Evolutionary conservation across 176 grass and related monocot genomes (phyloP), one percentile per base, ranked within the genome.

Genomic region (Tuctoria greenei): DNA sequence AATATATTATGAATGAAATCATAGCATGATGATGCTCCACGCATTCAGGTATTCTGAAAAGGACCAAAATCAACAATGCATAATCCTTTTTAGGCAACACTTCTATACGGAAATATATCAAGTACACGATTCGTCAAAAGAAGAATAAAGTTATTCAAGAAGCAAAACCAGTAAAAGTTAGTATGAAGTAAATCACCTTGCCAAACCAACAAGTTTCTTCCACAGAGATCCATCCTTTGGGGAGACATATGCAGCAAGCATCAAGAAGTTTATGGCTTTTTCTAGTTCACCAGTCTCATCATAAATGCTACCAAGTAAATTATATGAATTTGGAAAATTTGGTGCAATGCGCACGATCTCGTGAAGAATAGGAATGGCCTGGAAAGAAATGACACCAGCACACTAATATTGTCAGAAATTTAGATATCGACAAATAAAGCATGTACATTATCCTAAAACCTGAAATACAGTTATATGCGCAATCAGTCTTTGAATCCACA

Each of bases 191-290:
- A 76, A 69, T 86, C 77, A 86, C 86, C 75, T 61, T 23, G 91
- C 92, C 95, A 88, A 78, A 9, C 82, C 78, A 56, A 92, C 66
- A 28, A 97, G 88, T 68, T 93, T 97, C 70, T 76, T 91, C 91
- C 91, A 97, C 26, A 93, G 51, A 69, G 89, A 87, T n/a, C 80
- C 85, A 68, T 97, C 95, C 84, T 90, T 97, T 7, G 88, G 91
- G 17, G 95, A 83, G 69, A 93, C 86, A 80, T 88, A 86, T 26
- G 95, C 95, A 39, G 95, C 95, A 58, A 97, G 81, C 88, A 93
- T 88, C 67, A 89, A 72, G 56, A 93, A 97, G 75, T 89, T 91
- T 50, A 97, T 60, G 54, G 95, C 86, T 71, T 91, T 97, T 63
- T 74, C 83, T 27, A 83, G 66, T 83, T 97, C 95, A 39, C 84